Conservation (phyloP, 108 stramenopile species). For the Fragilaria crotonensis region DNA sequence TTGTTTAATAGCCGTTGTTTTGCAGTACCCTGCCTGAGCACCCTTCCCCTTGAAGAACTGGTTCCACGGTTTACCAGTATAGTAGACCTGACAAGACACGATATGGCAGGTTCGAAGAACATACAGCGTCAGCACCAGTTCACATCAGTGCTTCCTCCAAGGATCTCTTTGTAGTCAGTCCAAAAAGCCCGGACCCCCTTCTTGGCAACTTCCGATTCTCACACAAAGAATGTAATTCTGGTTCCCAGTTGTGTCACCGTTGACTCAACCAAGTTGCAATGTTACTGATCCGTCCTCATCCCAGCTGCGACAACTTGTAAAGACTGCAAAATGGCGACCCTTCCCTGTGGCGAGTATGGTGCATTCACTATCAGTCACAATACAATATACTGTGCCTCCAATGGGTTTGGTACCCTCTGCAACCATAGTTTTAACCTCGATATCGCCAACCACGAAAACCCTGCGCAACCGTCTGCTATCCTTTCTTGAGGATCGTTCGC, state of each 20-base stretch:
- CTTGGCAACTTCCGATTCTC: slow-evolving; percentile 77
- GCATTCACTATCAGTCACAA: slow-evolving; percentile 64
- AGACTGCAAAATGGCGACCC: slow-evolving; percentile 66
- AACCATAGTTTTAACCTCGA: slow-evolving; percentile 56
- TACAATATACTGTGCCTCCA: slow-evolving; percentile 73
- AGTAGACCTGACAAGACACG: too few relatives aligned
- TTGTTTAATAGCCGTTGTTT: too few relatives aligned
- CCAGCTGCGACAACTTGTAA: slow-evolving; percentile 78
- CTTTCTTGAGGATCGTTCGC: too few relatives aligned
- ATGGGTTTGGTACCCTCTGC: slow-evolving; percentile 83
- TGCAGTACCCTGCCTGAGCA: too few relatives aligned
- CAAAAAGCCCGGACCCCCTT: slow-evolving; percentile 81
- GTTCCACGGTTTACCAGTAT: too few relatives aligned
- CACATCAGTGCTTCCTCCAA: slow-evolving; percentile 28
- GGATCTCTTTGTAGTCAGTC: slow-evolving; percentile 75
- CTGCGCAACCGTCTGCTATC: too few relatives aligned
- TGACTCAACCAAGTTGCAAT: slow-evolving; percentile 64
- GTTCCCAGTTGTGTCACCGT: slow-evolving; percentile 67
- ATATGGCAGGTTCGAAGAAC: too few relatives aligned
- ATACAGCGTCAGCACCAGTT: slow-evolving; percentile 9
- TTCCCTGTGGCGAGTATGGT: slow-evolving; percentile 57
- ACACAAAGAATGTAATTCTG: slow-evolving; percentile 76
- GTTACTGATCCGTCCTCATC: slow-evolving; percentile 83
- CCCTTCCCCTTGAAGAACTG: too few relatives aligned
- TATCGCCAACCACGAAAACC: too few relatives aligned